Percentiles rank a stretch among this genome's conserved stretches.
Evolutionary conservation across 768 basidiomycete species (phyloP).

Genomic region (Mycena olivaceomarginata): DNA sequence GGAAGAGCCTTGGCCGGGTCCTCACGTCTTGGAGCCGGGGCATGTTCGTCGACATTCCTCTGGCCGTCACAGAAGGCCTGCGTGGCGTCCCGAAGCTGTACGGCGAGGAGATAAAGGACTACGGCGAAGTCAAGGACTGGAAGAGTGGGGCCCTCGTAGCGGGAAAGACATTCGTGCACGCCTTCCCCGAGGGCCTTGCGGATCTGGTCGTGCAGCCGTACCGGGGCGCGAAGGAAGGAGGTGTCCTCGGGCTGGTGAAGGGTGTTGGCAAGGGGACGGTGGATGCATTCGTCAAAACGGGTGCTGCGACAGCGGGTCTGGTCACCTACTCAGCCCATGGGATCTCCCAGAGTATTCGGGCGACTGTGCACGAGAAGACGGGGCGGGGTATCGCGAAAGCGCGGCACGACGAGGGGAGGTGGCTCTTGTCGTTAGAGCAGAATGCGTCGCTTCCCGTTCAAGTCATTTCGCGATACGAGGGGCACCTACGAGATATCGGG

Average conservation of each 20-base stretch:
- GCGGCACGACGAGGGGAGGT: slow-evolving; percentile 33
- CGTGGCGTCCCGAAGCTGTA: slow-evolving; percentile 57
- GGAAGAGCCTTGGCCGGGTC: slow-evolving; percentile 51
- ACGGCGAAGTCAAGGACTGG: slow-evolving; percentile 57
- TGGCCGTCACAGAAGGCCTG: slow-evolving; percentile 59
- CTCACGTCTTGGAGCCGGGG: slow-evolving; percentile 52
- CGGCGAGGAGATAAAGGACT: slow-evolving; percentile 56
- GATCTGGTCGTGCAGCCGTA: slow-evolving; percentile 42
- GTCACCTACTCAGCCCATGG: slow-evolving; percentile 53
- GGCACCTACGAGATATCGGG: background rate
- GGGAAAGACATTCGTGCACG: slow-evolving; percentile 54
- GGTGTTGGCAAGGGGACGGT: slow-evolving; percentile 40
- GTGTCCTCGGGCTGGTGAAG: slow-evolving; percentile 35
- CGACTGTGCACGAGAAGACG: slow-evolving; percentile 31
- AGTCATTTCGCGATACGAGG: slow-evolving; percentile 16
- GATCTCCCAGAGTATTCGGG: slow-evolving; percentile 48
- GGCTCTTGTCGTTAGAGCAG: slow-evolving; percentile 27
- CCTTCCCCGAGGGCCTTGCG: slow-evolving; percentile 31
- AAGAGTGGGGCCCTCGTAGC: slow-evolving; percentile 60
- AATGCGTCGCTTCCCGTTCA: background rate
- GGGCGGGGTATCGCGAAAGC: background rate
- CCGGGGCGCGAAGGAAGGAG: slow-evolving; percentile 42
- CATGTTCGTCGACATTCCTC: slow-evolving; percentile 53
- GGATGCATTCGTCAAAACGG: background rate
- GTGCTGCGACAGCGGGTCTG: slow-evolving; percentile 44